These are phyloP conservation scores for Aspergillus indologenus DNA, from an alignment of 495 filamentous ascomycete genomes.

Conservation along the genomic window DNA sequence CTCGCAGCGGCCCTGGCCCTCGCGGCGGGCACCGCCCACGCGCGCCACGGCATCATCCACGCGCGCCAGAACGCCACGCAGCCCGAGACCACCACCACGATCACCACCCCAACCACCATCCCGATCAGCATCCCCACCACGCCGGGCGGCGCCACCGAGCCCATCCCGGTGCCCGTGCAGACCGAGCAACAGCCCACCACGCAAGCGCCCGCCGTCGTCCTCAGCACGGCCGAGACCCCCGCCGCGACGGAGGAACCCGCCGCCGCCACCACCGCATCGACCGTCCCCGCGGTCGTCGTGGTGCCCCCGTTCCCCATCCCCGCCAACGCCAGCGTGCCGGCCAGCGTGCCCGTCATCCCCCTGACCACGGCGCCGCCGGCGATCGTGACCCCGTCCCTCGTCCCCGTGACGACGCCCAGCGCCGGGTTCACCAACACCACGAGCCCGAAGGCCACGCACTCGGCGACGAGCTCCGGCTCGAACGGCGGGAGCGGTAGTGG, in stretches of 20 bases:
- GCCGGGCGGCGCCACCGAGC: no score
- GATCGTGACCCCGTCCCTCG: constrained; percentile 8
- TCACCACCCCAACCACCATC: constrained; percentile 3
- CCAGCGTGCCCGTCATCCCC: constrained; percentile 8
- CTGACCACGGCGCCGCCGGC: constrained; percentile 5
- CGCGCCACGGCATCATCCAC: not conserved
- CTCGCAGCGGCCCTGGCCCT: constrained; percentile 19
- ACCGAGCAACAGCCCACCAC: no score
- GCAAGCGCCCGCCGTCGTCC: not conserved
- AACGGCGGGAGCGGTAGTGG: constrained; percentile 1
- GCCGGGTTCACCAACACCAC: constrained; percentile 11
- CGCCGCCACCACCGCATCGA: not conserved
- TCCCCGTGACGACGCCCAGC: constrained; percentile 6
- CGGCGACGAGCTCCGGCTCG: not conserved
- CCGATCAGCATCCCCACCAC: not conserved
- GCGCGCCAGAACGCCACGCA: not conserved
- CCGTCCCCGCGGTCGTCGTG: no score
- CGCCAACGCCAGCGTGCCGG: constrained; percentile 2
- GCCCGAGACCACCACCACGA: no score
- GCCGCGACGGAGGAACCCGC: no score
- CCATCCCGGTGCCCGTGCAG: no score
- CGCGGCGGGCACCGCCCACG: constrained; percentile 19
- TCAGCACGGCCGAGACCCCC: not conserved
- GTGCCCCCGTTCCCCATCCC: not conserved
- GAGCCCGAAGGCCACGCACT: constrained; percentile 7